Evolutionary conservation across 2,329 filamentous ascomycete genomes (phyloP).

Genomic region (Trichothecium roseum): DNA sequence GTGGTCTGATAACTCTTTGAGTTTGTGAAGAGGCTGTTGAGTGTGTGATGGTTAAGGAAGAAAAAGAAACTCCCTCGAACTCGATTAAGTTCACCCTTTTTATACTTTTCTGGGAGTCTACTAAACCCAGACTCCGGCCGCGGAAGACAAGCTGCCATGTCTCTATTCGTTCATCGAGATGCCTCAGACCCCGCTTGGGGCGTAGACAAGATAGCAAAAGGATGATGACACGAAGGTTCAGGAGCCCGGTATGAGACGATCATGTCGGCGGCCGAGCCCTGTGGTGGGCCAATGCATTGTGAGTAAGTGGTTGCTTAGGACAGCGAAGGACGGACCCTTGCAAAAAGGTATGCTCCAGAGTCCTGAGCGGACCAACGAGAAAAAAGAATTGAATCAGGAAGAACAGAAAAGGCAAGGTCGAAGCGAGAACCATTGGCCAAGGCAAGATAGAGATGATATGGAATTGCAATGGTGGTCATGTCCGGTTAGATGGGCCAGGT

Average conservation of each 20-base stretch:
- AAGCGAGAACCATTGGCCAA: too few species aligned
- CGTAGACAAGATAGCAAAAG: neutral
- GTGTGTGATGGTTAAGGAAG: slow-evolving; percentile 34
- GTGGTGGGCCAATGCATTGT: too few species aligned
- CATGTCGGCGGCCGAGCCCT: slow-evolving; percentile 1
- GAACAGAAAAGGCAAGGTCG: too few species aligned
- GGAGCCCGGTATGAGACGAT: neutral
- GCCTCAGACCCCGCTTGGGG: slow-evolving; percentile 28
- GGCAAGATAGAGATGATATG: too few species aligned
- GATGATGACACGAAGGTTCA: slow-evolving; percentile 1
- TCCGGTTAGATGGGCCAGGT: too few species aligned
- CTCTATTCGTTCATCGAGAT: slow-evolving; percentile 30
- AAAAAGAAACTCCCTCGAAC: slow-evolving; percentile 33
- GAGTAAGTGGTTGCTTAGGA: too few species aligned
- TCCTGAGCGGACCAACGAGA: too few species aligned
- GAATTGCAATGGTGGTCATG: too few species aligned
- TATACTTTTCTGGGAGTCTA: slow-evolving; percentile 45
- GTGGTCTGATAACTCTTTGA: neutral
- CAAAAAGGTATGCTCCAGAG: too few species aligned
- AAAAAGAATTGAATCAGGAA: too few species aligned
- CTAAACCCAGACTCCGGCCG: slow-evolving; percentile 21
- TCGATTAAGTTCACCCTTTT: slow-evolving; percentile 45
- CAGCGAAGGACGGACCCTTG: too few species aligned
- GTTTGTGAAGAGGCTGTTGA: neutral
- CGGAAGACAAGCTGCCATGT: slow-evolving; percentile 30